Conservation (phyloP, 208 protist species). For the Wallacemonas sp. region DNA sequence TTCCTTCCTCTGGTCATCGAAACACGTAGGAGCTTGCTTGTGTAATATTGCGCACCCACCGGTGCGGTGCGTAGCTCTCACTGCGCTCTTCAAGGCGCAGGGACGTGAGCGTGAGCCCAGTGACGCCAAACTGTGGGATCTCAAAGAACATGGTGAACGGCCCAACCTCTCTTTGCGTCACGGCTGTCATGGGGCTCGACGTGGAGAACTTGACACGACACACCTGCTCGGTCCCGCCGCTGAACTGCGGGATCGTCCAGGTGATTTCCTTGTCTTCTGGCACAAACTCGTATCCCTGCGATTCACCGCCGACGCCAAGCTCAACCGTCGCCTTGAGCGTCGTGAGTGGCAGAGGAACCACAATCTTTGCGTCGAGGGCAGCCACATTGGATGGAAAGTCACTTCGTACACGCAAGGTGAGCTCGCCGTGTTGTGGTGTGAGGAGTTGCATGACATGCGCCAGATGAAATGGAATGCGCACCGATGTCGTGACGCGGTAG, state of each 20-base stretch:
- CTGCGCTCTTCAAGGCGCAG: slow-evolving; percentile 81
- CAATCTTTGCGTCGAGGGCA: slow-evolving; percentile 37
- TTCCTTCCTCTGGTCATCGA: no score
- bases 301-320: slow-evolving; percentile 26
- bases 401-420: slow-evolving; percentile 43
- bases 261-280: slow-evolving; percentile 48
- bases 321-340: slow-evolving; percentile 43
- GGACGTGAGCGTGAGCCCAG: slow-evolving; percentile 44
- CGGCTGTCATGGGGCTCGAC: slow-evolving; percentile 30
- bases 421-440: slow-evolving; percentile 34
- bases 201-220: slow-evolving; percentile 58
- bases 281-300: slow-evolving; percentile 68
- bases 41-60: slow-evolving; percentile 92
- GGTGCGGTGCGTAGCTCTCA: slow-evolving; percentile 59
- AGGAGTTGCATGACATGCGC: slow-evolving; percentile 51
- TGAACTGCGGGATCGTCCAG: slow-evolving; percentile 87
- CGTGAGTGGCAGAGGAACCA: slow-evolving; percentile 46
- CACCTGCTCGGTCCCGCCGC: slow-evolving; percentile 60
- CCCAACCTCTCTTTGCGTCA: slow-evolving; percentile 57
- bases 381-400: slow-evolving; percentile 38
- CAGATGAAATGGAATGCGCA: slow-evolving; percentile 59
- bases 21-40: slow-evolving; percentile 86
- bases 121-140: slow-evolving; percentile 82
- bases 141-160: slow-evolving; percentile 91
- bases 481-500: slow-evolving; percentile 64